Evolutionary conservation across 257 asterid genomes (phyloP).

Genomic region (Plantago ovata): DNA sequence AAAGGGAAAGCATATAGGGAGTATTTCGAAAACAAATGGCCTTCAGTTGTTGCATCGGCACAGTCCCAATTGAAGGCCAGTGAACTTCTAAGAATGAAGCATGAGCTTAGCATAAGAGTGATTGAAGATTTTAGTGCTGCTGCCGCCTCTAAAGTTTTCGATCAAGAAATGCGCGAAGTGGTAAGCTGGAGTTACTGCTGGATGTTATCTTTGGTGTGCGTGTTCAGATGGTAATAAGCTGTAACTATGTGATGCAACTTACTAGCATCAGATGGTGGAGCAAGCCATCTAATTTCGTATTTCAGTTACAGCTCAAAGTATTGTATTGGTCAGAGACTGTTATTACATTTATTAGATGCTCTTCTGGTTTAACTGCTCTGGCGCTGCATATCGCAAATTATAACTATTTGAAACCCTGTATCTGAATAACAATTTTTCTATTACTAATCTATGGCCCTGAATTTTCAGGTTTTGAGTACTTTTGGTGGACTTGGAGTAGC

Average conservation of each 20-base stretch:
- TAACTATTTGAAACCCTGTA: conserved; percentile 3
- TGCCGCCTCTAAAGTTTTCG: conserved; percentile 89
- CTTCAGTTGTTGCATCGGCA: conserved; percentile 40
- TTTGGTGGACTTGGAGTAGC: conserved; percentile 94
- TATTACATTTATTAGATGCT: neutral
- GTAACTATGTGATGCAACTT: neutral
- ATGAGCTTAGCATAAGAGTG: conserved; percentile 50
- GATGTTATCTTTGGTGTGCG: neutral
- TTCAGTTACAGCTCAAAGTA: conserved; percentile 9
- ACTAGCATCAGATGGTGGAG: conserved; percentile 4
- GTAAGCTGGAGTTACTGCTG: conserved; percentile 32
- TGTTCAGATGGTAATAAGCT: neutral
- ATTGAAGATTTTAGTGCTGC: conserved; percentile 69
- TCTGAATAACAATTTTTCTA: conserved; percentile 10
- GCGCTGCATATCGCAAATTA: neutral
- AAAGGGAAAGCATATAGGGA: conserved; percentile 64
- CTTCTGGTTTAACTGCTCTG: neutral
- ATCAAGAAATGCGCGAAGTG: conserved; percentile 94
- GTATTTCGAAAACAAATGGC: conserved; percentile 72
- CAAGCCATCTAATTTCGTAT: neutral
- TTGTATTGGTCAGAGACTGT: neutral
- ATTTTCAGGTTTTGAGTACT: conserved; percentile 70
- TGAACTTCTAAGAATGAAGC: conserved; percentile 48
- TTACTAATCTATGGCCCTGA: conserved; percentile 18
- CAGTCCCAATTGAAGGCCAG: conserved; percentile 43